Percentiles rank a stretch among this genome's conserved stretches.
Evolutionary conservation across 352 stramenopile genomes (phyloP).

Genomic region (Pythium myriotylum): DNA sequence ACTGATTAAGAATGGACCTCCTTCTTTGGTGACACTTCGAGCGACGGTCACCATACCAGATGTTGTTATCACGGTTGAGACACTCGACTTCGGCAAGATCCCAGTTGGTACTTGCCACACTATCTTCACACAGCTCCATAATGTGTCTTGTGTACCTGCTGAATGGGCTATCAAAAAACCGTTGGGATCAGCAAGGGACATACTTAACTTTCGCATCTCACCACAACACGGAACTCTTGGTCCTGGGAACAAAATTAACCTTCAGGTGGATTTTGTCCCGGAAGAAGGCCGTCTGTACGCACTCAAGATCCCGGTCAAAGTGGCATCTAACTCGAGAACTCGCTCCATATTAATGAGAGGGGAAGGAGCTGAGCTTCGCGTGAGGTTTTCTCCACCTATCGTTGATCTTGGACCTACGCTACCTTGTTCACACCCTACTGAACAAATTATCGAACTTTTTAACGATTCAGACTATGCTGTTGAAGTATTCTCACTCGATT

Average conservation of each 20-base stretch:
- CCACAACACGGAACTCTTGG: conserved; percentile 74
- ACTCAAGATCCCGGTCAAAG: conserved; percentile 89
- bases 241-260: conserved; percentile 78
- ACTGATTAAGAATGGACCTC: conserved; percentile 89
- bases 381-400: conserved; percentile 83
- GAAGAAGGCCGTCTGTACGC: conserved; percentile 75
- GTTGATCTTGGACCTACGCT: conserved; percentile 89
- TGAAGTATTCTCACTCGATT: conserved; percentile 92
- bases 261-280: conserved; percentile 91
- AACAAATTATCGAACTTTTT: conserved; percentile 69
- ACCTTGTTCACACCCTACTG: conserved; percentile 53
- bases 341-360: conserved; percentile 77
- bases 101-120: conserved; percentile 87
- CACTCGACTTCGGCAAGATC: conserved; percentile 91
- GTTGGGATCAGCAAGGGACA: conserved; percentile 81
- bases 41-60: conserved; percentile 92
- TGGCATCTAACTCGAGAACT: conserved; percentile 78
- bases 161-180: conserved; percentile 93
- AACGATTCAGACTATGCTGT: conserved; percentile 91
- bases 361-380: conserved; percentile 72
- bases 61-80: conserved; percentile 78
- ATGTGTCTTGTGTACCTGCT: conserved; percentile 82
- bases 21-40: conserved; percentile 82
- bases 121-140: conserved; percentile 92
- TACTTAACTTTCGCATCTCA: conserved; percentile 78